Conservation (phyloP, 2,329 filamentous ascomycete species). For the Ophiostoma angusticollis region DNA sequence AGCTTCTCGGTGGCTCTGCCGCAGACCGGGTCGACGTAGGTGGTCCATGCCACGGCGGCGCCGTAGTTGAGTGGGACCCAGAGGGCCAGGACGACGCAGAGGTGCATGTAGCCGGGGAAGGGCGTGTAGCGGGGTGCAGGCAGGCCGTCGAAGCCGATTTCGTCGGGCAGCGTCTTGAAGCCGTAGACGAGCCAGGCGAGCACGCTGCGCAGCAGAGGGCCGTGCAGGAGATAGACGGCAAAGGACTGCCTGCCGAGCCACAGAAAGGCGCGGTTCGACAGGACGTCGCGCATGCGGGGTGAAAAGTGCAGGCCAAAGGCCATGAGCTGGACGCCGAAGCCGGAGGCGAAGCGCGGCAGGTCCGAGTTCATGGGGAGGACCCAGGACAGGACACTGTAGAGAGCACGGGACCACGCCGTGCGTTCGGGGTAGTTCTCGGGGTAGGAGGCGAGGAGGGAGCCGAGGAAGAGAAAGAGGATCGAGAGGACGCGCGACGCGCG, state of each 20-base stretch:
- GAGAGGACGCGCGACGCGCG: slow-evolving; percentile 31
- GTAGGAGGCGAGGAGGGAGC: slow-evolving; percentile 46
- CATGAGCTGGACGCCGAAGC: slow-evolving; percentile 28
- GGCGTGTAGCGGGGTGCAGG: slow-evolving; percentile 7
- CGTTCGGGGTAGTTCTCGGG: slow-evolving; percentile 43
- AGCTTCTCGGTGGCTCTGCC: slow-evolving; percentile 28
- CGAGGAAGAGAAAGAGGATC: slow-evolving; percentile 34
- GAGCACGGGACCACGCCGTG: slow-evolving; percentile 38
- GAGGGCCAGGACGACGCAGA: slow-evolving; percentile 27
- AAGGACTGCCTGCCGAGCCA: slow-evolving; percentile 54
- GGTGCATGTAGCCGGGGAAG: slow-evolving; percentile 24
- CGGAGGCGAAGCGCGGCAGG: slow-evolving; percentile 28
- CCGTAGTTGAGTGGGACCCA: slow-evolving; percentile 36
- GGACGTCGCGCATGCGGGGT: slow-evolving; percentile 33
- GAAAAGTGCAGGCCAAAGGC: slow-evolving; percentile 40
- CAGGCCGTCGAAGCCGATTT: slow-evolving; percentile 24
- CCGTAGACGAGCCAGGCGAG: slow-evolving; percentile 49
- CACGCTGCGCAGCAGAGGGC: slow-evolving; percentile 44
- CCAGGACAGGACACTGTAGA: slow-evolving; percentile 28
- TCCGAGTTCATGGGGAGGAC: slow-evolving; percentile 36
- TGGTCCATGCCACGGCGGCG: slow-evolving; percentile 37
- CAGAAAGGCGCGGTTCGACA: slow-evolving; percentile 42
- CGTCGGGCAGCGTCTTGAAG: slow-evolving; percentile 24
- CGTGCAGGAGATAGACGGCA: slow-evolving; percentile 52
- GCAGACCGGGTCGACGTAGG: slow-evolving; percentile 40